Conservation (phyloP, 192 early-diverging fungal species). For the Coemansia sp. region DNA sequence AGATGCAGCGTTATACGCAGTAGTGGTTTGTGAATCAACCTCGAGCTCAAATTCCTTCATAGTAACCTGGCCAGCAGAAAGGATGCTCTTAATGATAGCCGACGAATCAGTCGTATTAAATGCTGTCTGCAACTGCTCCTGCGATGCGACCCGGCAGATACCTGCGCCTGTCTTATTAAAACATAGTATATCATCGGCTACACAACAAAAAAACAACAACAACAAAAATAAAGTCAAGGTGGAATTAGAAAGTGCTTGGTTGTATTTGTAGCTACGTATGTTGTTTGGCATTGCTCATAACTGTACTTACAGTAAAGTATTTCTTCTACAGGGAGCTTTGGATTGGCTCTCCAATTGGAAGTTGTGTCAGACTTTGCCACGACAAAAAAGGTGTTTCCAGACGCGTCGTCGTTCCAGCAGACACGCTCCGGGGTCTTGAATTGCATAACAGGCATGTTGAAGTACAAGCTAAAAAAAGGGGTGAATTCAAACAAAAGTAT, state of each 20-base stretch:
- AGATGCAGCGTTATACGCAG: slow-evolving; percentile 37
- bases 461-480: background rate
- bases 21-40: slow-evolving; percentile 46
- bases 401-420: slow-evolving; percentile 46
- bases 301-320: slow-evolving; percentile 51
- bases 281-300: background rate
- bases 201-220: background rate
- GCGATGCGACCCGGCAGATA: slow-evolving; percentile 30
- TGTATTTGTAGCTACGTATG: background rate
- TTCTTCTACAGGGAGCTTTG: slow-evolving; percentile 38
- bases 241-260: background rate
- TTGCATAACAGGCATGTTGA: slow-evolving; percentile 38
- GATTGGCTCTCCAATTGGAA: slow-evolving; percentile 44
- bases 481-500: background rate
- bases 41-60: slow-evolving; percentile 47
- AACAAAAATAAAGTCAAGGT: background rate
- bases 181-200: slow-evolving; percentile 45
- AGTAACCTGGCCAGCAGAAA: slow-evolving; percentile 34
- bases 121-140: slow-evolving; percentile 35
- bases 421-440: slow-evolving; percentile 55
- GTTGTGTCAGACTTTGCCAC: slow-evolving; percentile 43
- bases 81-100: slow-evolving; percentile 47
- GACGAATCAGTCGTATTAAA: slow-evolving; percentile 47
- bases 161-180: slow-evolving; percentile 24
- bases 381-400: slow-evolving; percentile 42